Evolutionary conservation across 2,329 filamentous ascomycete genomes (phyloP).

Genomic region (Ploettnerulaceae sp.): DNA sequence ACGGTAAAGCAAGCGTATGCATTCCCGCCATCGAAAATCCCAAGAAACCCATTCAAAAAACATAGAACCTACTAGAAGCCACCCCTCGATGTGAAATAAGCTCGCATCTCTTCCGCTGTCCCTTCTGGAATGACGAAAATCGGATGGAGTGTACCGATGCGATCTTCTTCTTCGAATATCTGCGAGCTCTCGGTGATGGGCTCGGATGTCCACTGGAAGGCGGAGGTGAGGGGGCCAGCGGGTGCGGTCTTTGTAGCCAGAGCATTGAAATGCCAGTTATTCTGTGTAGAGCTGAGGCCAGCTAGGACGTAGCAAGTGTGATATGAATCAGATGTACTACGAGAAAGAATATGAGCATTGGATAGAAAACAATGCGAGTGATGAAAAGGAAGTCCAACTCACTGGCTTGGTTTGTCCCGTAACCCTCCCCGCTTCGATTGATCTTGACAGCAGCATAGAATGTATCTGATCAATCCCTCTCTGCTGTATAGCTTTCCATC

Average conservation of each 20-base stretch:
- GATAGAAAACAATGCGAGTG: too few relatives aligned
- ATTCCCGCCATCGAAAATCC: too few relatives aligned
- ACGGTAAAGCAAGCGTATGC: too few relatives aligned
- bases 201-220: conserved; percentile 39
- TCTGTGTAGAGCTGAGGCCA: conserved; percentile 77
- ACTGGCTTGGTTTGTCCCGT: conserved; percentile 90
- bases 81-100: conserved; percentile 30
- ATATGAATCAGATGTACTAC: conserved; percentile 75
- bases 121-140: conserved; percentile 78
- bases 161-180: conserved; percentile 67
- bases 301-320: conserved; percentile 90
- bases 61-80: too few relatives aligned
- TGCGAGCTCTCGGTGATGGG: conserved; percentile 47
- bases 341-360: conserved; percentile 20
- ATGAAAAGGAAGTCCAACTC: too few relatives aligned
- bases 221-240: conserved; percentile 29
- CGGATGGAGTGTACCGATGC: conserved; percentile 69
- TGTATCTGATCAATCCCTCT: conserved; percentile 82
- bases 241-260: conserved; percentile 35
- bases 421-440: conserved; percentile 67
- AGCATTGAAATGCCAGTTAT: conserved; percentile 51
- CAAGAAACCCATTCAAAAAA: too few relatives aligned
- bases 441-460: conserved; percentile 83
- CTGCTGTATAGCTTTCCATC: conserved; percentile 65
- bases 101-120: conserved; percentile 28